Evolutionary conservation across 2,329 filamentous ascomycete genomes (phyloP).

Genomic region (Aspergillus sp.): DNA sequence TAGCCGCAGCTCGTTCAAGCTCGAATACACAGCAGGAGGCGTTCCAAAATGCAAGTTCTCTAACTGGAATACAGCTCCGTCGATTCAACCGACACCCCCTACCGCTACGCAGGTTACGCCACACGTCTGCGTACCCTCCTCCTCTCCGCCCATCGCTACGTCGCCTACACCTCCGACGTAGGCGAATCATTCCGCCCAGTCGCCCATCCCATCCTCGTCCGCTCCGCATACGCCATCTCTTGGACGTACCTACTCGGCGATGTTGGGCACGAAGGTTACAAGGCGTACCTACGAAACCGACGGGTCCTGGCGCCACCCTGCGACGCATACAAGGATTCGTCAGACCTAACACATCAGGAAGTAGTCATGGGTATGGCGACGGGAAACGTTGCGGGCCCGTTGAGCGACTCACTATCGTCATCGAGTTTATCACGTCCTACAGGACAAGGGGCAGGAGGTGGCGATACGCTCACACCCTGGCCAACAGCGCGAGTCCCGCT

Average conservation of each 20-base stretch:
- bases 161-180: slow-evolving; percentile 95
- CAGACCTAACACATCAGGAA: slow-evolving; percentile 29
- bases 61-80: slow-evolving; percentile 53
- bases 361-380: slow-evolving; percentile 38
- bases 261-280: slow-evolving; percentile 90
- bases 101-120: slow-evolving; percentile 93
- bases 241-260: slow-evolving; percentile 93
- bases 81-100: slow-evolving; percentile 78
- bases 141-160: slow-evolving; percentile 87
- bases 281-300: slow-evolving; percentile 87
- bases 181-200: slow-evolving; percentile 94
- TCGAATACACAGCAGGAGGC: no score
- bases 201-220: slow-evolving; percentile 79
- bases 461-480: slow-evolving; percentile 35
- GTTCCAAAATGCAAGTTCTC: not conserved
- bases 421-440: not conserved
- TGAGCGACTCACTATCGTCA: slow-evolving; percentile 5
- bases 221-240: slow-evolving; percentile 81
- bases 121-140: slow-evolving; percentile 82
- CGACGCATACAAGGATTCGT: slow-evolving; percentile 46
- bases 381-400: slow-evolving; percentile 28
- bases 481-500: slow-evolving; percentile 59
- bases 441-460: not conserved
- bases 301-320: slow-evolving; percentile 67
- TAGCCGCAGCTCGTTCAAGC: no score